Percentiles rank a stretch among this genome's conserved stretches.
These are phyloP conservation scores for Oenanthe javanica DNA, from an alignment of 140 eudicot species.

Conservation along the genomic window DNA sequence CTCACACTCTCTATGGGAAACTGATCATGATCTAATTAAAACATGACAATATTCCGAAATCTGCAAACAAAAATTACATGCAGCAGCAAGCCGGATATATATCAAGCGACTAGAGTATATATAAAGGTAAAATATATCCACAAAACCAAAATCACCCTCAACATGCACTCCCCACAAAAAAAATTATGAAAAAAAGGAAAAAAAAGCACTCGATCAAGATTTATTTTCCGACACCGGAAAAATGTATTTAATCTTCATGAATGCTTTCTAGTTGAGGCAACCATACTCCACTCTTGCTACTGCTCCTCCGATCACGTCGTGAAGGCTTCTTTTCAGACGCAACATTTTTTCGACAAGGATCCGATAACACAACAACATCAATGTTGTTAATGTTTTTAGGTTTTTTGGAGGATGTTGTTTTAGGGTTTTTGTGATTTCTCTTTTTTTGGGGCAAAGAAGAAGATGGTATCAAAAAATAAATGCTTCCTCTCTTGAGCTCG, in stretches of 20 bases:
- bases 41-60: background rate
- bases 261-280: constrained; percentile 79
- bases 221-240: background rate
- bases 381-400: constrained; percentile 13
- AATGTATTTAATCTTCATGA: constrained; percentile 43
- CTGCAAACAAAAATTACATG: constrained; percentile 7
- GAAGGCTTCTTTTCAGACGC: constrained; percentile 37
- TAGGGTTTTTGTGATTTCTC: constrained; percentile 15
- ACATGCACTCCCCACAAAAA: background rate
- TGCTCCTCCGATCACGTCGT: constrained; percentile 49
- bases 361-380: constrained; percentile 4
- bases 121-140: constrained; percentile 13
- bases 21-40: background rate
- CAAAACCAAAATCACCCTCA: constrained; percentile 13
- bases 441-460: constrained; percentile 60
- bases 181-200: background rate
- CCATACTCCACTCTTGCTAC: constrained; percentile 49
- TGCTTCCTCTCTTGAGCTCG: constrained; percentile 72
- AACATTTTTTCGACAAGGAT: constrained; percentile 19
- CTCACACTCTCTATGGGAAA: background rate
- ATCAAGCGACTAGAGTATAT: background rate
- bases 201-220: background rate
- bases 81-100: background rate
- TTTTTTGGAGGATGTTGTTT: constrained; percentile 20
- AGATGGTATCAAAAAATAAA: constrained; percentile 69